phyloP scores from a whole-genome alignment of 106 monocot species.

The Iris macrosiphon region DNA sequence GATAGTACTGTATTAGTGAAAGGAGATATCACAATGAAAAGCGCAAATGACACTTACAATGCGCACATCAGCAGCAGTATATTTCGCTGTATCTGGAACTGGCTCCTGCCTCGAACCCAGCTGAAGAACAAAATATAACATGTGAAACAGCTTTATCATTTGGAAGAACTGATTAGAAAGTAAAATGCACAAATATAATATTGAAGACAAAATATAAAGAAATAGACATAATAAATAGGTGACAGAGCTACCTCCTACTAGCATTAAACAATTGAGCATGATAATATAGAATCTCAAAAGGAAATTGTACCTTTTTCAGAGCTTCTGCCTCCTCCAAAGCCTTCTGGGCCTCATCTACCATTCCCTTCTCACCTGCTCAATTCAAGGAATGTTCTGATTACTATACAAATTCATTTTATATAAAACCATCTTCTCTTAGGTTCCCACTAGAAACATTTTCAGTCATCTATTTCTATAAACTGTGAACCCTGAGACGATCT shows the following conservation, averaged over 20 bases:
- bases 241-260: too few species aligned
- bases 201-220: neutral
- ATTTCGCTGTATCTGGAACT: slow-evolving; percentile 47
- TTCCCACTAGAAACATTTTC: neutral
- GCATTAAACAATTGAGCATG: neutral
- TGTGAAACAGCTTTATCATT: too few species aligned
- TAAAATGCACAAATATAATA: neutral
- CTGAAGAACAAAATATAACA: slow-evolving; percentile 16
- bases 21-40: neutral
- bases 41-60: slow-evolving; percentile 9
- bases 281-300: neutral
- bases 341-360: slow-evolving; percentile 84
- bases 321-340: slow-evolving; percentile 82
- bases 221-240: neutral
- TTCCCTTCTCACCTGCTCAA: slow-evolving; percentile 74
- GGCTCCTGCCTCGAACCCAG: slow-evolving; percentile 54
- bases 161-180: too few species aligned
- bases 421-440: neutral
- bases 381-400: neutral
- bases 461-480: neutral
- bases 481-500: neutral
- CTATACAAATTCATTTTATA: neutral
- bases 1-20: neutral
- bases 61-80: slow-evolving; percentile 77
- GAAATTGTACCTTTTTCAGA: slow-evolving; percentile 38